A percentile compares a stretch with the other conserved stretches of the same genome.
Conservation (phyloP, 129 eudicot species). For the Helianthus annuus region DNA sequence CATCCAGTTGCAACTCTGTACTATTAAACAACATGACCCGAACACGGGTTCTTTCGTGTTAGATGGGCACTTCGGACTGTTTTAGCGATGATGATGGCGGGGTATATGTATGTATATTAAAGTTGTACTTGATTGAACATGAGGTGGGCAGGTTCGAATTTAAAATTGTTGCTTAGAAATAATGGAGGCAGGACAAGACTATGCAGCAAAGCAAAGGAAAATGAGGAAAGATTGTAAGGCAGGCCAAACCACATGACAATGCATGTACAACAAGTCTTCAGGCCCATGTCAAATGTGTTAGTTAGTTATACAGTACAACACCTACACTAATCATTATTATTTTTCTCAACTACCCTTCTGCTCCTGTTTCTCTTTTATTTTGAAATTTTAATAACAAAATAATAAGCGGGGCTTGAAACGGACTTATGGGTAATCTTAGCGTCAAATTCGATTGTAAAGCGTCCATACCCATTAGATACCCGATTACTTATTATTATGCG, state of each 20-base stretch:
- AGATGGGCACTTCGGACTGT: not conserved
- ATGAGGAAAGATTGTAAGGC: not conserved
- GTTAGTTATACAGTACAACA: constrained; percentile 16
- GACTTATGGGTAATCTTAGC: no score
- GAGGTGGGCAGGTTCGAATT: constrained; percentile 13
- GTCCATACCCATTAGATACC: no score
- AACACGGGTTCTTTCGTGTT: not conserved
- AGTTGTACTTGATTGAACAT: constrained; percentile 1
- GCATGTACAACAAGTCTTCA: constrained; percentile 28
- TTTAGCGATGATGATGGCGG: not conserved
- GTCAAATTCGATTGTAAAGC: no score
- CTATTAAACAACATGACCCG: not conserved
- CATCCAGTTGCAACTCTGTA: not conserved
- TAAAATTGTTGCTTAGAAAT: constrained; percentile 11
- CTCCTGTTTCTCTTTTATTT: not conserved
- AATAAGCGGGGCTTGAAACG: no score
- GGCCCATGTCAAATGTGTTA: constrained; percentile 30
- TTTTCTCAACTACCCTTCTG: constrained; percentile 24
- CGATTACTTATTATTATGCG: no score
- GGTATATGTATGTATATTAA: not conserved
- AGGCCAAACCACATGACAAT: constrained; percentile 35
- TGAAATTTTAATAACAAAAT: no score
- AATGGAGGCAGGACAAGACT: constrained; percentile 31
- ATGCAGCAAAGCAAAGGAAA: constrained; percentile 10
- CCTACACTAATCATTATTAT: constrained; percentile 13